Evolutionary conservation across 2,329 filamentous ascomycete genomes (phyloP).

Genomic region (Raffaelea arxii): DNA sequence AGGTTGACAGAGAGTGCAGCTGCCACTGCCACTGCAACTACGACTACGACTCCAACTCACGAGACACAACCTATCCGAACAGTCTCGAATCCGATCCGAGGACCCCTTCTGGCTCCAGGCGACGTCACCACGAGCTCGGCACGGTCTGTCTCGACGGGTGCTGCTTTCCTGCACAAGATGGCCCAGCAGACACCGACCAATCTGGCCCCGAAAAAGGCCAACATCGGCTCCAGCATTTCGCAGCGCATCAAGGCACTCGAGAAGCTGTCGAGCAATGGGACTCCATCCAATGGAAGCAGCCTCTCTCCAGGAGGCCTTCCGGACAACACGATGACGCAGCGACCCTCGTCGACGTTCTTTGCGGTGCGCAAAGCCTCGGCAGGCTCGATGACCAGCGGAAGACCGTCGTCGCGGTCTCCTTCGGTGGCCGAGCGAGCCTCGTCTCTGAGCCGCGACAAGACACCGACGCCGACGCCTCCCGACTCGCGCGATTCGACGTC

Average conservation of each 20-base stretch:
- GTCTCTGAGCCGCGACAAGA: slow-evolving; percentile 26
- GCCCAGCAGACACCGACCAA: slow-evolving; percentile 40
- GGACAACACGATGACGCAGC: slow-evolving; percentile 19
- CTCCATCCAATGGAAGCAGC: no score
- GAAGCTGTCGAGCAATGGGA: slow-evolving; percentile 65
- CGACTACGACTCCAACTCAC: no score
- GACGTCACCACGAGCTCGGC: slow-evolving; percentile 36
- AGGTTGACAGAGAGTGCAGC: neutral
- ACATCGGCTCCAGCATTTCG: slow-evolving; percentile 83
- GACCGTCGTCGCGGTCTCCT: slow-evolving; percentile 34
- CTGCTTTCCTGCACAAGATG: slow-evolving; percentile 44
- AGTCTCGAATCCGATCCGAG: slow-evolving; percentile 38
- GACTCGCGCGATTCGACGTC: slow-evolving; percentile 35
- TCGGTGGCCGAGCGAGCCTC: slow-evolving; percentile 34
- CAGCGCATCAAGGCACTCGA: slow-evolving; percentile 90
- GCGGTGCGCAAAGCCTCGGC: slow-evolving; percentile 49
- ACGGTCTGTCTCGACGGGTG: slow-evolving; percentile 47
- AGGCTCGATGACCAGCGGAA: slow-evolving; percentile 18
- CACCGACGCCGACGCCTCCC: slow-evolving; percentile 25
- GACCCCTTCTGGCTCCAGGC: slow-evolving; percentile 32
- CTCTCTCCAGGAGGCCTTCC: slow-evolving; percentile 13
- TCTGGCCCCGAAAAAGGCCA: slow-evolving; percentile 61
- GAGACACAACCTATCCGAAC: slow-evolving; percentile 28
- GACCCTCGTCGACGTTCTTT: slow-evolving; percentile 47
- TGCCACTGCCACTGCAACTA: no score